A percentile compares a stretch with the other conserved stretches of the same genome.
Evolutionary conservation across 2,329 filamentous ascomycete species (phyloP).

Genomic region (Claviceps africana): DNA sequence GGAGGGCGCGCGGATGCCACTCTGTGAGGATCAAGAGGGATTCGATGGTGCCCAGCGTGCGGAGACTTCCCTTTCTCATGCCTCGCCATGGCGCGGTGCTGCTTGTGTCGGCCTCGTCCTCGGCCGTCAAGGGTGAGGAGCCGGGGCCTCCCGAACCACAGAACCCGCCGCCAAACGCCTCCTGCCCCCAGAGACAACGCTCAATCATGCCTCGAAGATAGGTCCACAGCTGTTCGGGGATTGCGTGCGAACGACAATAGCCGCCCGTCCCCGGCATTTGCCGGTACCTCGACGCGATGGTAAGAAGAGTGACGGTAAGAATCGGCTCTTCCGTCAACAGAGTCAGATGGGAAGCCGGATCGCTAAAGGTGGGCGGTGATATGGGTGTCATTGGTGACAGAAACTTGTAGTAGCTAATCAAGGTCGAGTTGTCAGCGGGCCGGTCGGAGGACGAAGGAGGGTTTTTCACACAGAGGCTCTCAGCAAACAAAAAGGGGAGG

Average conservation of each 20-base stretch:
- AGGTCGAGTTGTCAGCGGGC: background rate
- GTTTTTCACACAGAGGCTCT: background rate
- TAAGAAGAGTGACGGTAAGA: conserved; percentile 78
- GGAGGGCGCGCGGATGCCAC: conserved; percentile 88
- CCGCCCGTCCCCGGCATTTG: conserved; percentile 67
- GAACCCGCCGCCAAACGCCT: conserved; percentile 84
- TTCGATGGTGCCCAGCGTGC: conserved; percentile 87
- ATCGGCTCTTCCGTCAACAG: conserved; percentile 86
- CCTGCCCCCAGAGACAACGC: conserved; percentile 86
- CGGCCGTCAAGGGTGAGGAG: conserved; percentile 17
- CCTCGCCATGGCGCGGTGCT: conserved; percentile 58
- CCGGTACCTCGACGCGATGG: conserved; percentile 79
- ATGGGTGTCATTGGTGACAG: conserved; percentile 88
- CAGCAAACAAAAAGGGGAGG: background rate
- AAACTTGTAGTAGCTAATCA: conserved; percentile 67
- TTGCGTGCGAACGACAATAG: conserved; percentile 71
- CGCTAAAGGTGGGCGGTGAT: conserved; percentile 77
- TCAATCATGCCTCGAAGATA: conserved; percentile 93
- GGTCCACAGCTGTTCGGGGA: conserved; percentile 91
- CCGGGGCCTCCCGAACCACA: conserved; percentile 53
- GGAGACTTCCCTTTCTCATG: conserved; percentile 61
- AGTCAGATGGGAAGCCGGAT: conserved; percentile 64
- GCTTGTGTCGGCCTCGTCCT: conserved; percentile 44
- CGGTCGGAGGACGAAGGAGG: too few species aligned
- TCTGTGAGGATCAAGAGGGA: conserved; percentile 88